Evolutionary conservation across 2,329 filamentous ascomycete genomes (phyloP).

Genomic region (Diaporthe eres): DNA sequence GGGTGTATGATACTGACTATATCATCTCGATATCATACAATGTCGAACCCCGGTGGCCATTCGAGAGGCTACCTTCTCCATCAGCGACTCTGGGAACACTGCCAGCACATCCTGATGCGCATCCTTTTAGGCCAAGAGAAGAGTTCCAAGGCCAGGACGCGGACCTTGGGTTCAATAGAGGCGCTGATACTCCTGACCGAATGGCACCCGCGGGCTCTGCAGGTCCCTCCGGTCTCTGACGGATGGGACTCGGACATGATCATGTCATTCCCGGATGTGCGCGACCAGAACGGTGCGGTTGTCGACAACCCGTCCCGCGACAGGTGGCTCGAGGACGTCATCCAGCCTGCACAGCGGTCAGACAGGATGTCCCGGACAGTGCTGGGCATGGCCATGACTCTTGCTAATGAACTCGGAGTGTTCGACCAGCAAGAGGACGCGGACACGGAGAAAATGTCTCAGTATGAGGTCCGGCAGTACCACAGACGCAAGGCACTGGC

Average conservation of each 20-base stretch:
- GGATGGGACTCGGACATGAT: slow-evolving; percentile 11
- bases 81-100: slow-evolving; percentile 5
- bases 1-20: slow-evolving; percentile 8
- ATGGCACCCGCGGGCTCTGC: background rate
- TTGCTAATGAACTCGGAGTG: background rate
- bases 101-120: slow-evolving; percentile 1
- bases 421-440: background rate
- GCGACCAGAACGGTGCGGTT: slow-evolving; percentile 5
- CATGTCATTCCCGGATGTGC: background rate
- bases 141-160: background rate
- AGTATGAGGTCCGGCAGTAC: background rate
- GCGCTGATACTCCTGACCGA: slow-evolving; percentile 6
- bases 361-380: slow-evolving; percentile 4
- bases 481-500: background rate
- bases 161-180: background rate
- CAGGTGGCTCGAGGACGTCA: slow-evolving; percentile 13
- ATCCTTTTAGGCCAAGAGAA: background rate
- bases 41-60: background rate
- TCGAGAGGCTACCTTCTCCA: background rate
- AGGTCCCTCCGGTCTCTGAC: slow-evolving; percentile 5
- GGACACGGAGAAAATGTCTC: background rate
- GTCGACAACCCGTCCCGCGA: background rate
- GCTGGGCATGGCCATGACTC: background rate
- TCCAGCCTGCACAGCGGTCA: background rate
- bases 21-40: background rate